These are phyloP conservation scores for Coemansia sp. DNA, from an alignment of 192 early-diverging fungal genomes.

Conservation along the genomic window DNA sequence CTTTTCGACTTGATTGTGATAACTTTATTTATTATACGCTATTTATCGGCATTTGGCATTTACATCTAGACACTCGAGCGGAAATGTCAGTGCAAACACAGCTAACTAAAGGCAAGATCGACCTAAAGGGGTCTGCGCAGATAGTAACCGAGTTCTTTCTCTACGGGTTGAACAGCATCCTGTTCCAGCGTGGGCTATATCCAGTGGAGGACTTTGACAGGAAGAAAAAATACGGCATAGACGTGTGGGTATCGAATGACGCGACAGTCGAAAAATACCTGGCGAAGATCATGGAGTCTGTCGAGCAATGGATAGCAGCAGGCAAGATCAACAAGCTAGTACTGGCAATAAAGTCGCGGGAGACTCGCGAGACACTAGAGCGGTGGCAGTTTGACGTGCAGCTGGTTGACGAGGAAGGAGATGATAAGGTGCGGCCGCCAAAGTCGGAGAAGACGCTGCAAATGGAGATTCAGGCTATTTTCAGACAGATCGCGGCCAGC, in stretches of 20 bases:
- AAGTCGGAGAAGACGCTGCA: slow-evolving; percentile 55
- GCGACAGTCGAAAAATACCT: slow-evolving; percentile 75
- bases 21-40: neutral
- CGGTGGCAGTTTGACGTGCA: slow-evolving; percentile 95
- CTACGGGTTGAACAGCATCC: slow-evolving; percentile 83
- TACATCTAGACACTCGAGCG: neutral
- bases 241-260: slow-evolving; percentile 78
- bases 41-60: neutral
- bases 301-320: slow-evolving; percentile 79
- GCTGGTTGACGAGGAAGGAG: slow-evolving; percentile 57
- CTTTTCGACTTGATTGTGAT: neutral
- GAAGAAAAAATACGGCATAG: slow-evolving; percentile 85
- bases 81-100: slow-evolving; percentile 43
- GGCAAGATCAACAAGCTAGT: slow-evolving; percentile 83
- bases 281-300: slow-evolving; percentile 72
- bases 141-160: slow-evolving; percentile 92
- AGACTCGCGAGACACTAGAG: slow-evolving; percentile 82
- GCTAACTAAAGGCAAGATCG: slow-evolving; percentile 67
- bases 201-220: slow-evolving; percentile 88
- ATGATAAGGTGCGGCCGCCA: slow-evolving; percentile 21
- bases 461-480: slow-evolving; percentile 84
- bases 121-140: slow-evolving; percentile 80
- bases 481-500: slow-evolving; percentile 89
- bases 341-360: slow-evolving; percentile 82
- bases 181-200: slow-evolving; percentile 93